Evolutionary conservation across 352 stramenopile species (phyloP).

Genomic region (Thraustochytrium sp.): DNA sequence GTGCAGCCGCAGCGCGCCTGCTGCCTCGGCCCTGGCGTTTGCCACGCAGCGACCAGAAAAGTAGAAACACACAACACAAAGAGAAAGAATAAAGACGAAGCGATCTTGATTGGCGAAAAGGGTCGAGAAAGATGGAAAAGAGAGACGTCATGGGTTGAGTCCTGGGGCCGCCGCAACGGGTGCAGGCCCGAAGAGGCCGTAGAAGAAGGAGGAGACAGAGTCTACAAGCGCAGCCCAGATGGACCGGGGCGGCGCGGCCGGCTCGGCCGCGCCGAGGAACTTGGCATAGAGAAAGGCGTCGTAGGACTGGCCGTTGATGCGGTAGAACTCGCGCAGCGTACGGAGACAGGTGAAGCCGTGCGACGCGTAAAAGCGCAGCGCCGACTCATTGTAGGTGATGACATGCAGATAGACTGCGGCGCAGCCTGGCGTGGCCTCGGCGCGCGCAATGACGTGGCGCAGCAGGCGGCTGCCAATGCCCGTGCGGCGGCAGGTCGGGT

Average conservation of each 20-base stretch:
- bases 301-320: conserved; percentile 60
- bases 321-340: conserved; percentile 61
- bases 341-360: conserved; percentile 85
- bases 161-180: not conserved
- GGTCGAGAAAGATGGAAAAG: not conserved
- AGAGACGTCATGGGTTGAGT: not conserved
- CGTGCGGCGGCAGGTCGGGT: conserved; percentile 67
- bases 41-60: not conserved
- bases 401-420: conserved; percentile 92
- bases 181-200: not conserved
- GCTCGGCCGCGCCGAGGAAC: conserved; percentile 48
- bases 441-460: conserved; percentile 73
- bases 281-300: conserved; percentile 68
- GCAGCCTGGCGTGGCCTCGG: conserved; percentile 65
- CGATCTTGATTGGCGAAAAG: not conserved
- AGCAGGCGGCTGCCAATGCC: conserved; percentile 84
- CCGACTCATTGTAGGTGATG: conserved; percentile 86
- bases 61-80: not conserved
- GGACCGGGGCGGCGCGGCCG: not conserved
- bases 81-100: not conserved
- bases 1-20: no score
- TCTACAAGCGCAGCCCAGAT: not conserved
- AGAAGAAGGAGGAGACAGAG: not conserved
- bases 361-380: conserved; percentile 91
- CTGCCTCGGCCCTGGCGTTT: not conserved